Evolutionary conservation across 306 rosid genomes (phyloP).

Genomic region (Cercis canadensis): DNA sequence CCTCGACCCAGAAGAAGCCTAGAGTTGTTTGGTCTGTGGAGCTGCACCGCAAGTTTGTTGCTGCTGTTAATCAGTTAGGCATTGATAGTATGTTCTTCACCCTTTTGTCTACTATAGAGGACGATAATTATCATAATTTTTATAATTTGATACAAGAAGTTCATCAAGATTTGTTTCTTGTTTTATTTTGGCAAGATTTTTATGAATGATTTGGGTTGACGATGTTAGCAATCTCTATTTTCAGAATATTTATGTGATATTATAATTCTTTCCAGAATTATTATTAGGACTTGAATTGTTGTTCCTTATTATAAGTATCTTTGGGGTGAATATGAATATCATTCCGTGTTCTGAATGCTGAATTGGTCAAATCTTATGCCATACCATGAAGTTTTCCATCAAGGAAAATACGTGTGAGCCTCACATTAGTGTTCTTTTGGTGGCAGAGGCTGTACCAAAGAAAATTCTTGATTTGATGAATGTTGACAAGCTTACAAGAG

Average conservation of each 20-base stretch:
- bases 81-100: constrained; percentile 75
- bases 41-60: constrained; percentile 87
- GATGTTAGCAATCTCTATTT: too few relatives aligned
- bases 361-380: background rate
- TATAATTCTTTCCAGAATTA: too few relatives aligned
- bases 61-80: constrained; percentile 88
- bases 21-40: constrained; percentile 92
- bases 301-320: background rate
- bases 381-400: constrained; percentile 21
- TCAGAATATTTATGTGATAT: too few relatives aligned
- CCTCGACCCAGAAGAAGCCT: constrained; percentile 74
- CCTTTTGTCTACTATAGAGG: too few relatives aligned
- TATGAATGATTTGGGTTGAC: too few relatives aligned
- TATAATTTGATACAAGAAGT: background rate
- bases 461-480: constrained; percentile 95
- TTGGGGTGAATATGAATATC: background rate
- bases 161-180: background rate
- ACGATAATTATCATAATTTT: background rate
- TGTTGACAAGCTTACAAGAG: constrained; percentile 93
- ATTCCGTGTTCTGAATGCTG: background rate
- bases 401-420: constrained; percentile 2
- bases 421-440: constrained; percentile 34
- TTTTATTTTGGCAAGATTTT: background rate
- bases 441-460: constrained; percentile 97
- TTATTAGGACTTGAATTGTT: background rate